These are phyloP conservation scores for Tolypocladium guangdongense DNA, from an alignment of 2,329 filamentous ascomycete species.

Conservation along the genomic window DNA sequence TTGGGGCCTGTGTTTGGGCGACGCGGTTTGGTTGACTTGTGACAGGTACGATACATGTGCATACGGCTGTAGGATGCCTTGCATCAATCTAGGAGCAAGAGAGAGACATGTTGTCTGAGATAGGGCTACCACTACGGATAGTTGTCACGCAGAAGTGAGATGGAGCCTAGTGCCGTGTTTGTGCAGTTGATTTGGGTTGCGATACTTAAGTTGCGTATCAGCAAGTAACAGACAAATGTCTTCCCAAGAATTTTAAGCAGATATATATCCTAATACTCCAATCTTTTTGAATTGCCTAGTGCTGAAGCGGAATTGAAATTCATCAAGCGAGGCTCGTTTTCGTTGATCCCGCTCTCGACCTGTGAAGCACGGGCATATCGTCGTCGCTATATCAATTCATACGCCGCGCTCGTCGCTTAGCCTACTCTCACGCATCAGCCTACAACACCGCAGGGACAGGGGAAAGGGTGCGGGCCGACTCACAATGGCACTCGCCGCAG, in stretches of 20 bases:
- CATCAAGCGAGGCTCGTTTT: too few relatives aligned
- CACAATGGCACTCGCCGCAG: conserved; percentile 5
- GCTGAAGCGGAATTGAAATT: neutral
- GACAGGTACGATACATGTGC: neutral
- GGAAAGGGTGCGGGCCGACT: neutral
- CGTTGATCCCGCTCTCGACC: neutral
- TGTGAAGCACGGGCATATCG: neutral
- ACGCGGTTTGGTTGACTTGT: neutral
- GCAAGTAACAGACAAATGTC: neutral
- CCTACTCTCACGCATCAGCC: neutral
- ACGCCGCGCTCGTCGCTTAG: neutral
- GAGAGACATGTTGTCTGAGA: neutral
- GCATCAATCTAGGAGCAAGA: neutral
- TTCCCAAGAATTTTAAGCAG: neutral
- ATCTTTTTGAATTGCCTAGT: too few relatives aligned
- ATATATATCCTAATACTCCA: neutral
- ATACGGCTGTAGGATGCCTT: neutral
- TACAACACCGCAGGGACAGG: too few relatives aligned
- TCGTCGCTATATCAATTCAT: neutral
- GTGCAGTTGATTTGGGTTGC: neutral
- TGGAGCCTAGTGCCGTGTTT: neutral
- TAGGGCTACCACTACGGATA: too few relatives aligned
- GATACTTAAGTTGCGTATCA: neutral
- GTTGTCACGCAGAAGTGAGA: neutral
- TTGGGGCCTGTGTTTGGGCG: neutral